These are phyloP conservation scores for Gastrolobium bilobum DNA, from an alignment of 306 rosid species.

Conservation along the genomic window DNA sequence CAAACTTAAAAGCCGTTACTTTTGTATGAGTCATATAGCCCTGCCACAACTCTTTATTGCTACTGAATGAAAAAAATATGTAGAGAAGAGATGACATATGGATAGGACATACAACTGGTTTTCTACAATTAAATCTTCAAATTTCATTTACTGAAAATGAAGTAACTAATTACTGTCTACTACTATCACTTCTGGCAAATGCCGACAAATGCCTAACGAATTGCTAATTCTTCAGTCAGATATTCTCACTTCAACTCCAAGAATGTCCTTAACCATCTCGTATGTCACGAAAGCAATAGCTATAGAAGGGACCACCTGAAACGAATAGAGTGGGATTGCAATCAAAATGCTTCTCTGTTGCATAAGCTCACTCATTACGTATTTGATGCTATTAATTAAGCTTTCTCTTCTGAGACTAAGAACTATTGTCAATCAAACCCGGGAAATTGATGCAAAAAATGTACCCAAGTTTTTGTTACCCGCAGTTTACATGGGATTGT, in stretches of 20 bases:
- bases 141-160: background rate
- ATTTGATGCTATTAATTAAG: slow-evolving; percentile 9
- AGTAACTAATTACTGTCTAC: background rate
- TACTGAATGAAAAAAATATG: slow-evolving; percentile 19
- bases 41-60: background rate
- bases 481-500: background rate
- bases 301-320: slow-evolving; percentile 82
- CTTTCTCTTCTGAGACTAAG: background rate
- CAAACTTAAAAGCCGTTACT: too few species aligned
- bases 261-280: slow-evolving; percentile 71
- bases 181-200: background rate
- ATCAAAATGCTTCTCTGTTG: background rate
- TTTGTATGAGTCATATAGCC: too few species aligned
- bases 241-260: slow-evolving; percentile 76
- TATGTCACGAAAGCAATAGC: slow-evolving; percentile 79
- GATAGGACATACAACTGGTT: background rate
- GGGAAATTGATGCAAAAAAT: background rate
- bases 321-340: slow-evolving; percentile 19
- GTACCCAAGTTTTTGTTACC: background rate
- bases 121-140: slow-evolving; percentile 24
- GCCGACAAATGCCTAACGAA: slow-evolving; percentile 1
- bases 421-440: background rate
- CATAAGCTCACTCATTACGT: background rate
- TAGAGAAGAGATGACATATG: background rate
- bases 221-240: slow-evolving; percentile 59